Evolutionary conservation across 2,329 filamentous ascomycete genomes (phyloP).

Genomic region (Microcera coccophila): DNA sequence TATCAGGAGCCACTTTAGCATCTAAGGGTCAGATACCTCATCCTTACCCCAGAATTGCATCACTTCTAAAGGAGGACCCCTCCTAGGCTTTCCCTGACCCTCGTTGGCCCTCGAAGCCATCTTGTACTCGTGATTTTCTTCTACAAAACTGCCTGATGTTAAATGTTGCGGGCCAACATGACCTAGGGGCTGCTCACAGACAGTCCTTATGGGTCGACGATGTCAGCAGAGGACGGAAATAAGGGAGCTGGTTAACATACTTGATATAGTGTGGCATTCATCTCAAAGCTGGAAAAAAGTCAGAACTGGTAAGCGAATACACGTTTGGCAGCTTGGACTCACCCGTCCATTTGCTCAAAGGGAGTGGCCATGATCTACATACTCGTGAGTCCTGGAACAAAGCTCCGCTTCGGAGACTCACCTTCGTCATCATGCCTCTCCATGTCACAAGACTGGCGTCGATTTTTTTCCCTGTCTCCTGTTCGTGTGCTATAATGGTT

Average conservation of each 20-base stretch:
- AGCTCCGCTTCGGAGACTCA: constrained; percentile 30
- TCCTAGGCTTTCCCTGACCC: constrained; percentile 26
- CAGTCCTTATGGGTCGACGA: constrained; percentile 40
- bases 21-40: too few species aligned
- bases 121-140: constrained; percentile 80
- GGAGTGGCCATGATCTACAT: constrained; percentile 76
- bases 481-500: constrained; percentile 70
- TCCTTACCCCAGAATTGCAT: constrained; percentile 89
- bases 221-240: constrained; percentile 7
- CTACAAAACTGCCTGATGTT: constrained; percentile 90
- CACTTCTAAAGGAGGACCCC: constrained; percentile 61
- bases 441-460: constrained; percentile 84
- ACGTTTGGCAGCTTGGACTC: constrained; percentile 24
- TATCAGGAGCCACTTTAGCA: not conserved
- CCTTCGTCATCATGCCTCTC: constrained; percentile 99
- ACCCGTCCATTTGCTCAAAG: constrained; percentile 79
- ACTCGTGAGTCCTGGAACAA: constrained; percentile 9
- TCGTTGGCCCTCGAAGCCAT: constrained; percentile 58
- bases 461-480: constrained; percentile 60
- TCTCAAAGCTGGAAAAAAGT: constrained; percentile 66
- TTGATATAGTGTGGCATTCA: constrained; percentile 91
- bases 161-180: too few species aligned
- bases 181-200: too few species aligned
- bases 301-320: constrained; percentile 8
- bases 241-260: constrained; percentile 49